Evolutionary conservation across 1,284 basidiomycete genomes (phyloP).

Genomic region (Apiotrichum veenhuisii): DNA sequence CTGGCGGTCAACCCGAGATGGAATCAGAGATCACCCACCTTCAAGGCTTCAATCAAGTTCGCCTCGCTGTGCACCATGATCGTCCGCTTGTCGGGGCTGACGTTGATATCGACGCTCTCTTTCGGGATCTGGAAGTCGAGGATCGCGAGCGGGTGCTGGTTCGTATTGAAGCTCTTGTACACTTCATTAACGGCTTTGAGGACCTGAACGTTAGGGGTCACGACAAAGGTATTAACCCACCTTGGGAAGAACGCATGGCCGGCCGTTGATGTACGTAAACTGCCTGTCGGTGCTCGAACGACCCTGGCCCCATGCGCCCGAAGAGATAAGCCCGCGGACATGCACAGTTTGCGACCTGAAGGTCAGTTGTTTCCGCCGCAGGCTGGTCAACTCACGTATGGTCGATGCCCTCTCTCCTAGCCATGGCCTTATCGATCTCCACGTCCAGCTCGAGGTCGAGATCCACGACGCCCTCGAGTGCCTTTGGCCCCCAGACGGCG

Average conservation of each 20-base stretch:
- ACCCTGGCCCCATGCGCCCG: constrained; percentile 55
- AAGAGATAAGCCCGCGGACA: constrained; percentile 43
- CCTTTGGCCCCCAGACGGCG: constrained; percentile 80
- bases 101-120: constrained; percentile 88
- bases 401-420: constrained; percentile 39
- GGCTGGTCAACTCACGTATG: constrained; percentile 21
- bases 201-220: constrained; percentile 53
- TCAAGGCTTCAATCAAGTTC: constrained; percentile 72
- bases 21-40: constrained; percentile 53
- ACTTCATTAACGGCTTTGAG: constrained; percentile 85
- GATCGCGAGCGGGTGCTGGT: constrained; percentile 75
- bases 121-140: constrained; percentile 78
- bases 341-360: constrained; percentile 34
- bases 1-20: constrained; percentile 38
- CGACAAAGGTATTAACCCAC: constrained; percentile 47
- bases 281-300: constrained; percentile 77
- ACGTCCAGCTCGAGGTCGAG: constrained; percentile 69
- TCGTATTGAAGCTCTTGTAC: constrained; percentile 77
- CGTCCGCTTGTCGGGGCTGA: constrained; percentile 94
- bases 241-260: constrained; percentile 78
- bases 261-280: constrained; percentile 89
- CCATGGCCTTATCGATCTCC: constrained; percentile 57
- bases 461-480: constrained; percentile 69
- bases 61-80: constrained; percentile 87
- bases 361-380: constrained; percentile 9